phyloP scores from a whole-genome alignment of 306 rosid species.

The Rosa rugosa region DNA sequence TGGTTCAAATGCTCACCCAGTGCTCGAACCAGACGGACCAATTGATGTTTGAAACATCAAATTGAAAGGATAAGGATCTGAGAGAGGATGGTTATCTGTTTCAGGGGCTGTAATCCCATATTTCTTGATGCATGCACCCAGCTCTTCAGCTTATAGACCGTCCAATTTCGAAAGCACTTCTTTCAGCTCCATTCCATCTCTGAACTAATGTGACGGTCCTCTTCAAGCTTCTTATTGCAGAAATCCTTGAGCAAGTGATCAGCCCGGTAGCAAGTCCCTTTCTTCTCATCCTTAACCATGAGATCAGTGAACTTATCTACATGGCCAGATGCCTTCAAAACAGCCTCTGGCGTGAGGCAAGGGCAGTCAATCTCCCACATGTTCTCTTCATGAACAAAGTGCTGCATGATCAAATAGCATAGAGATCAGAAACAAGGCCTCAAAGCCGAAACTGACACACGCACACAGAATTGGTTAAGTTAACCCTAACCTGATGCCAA shows the following conservation, averaged over 20 bases:
- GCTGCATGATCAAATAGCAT: slow-evolving; percentile 39
- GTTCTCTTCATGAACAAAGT: slow-evolving; percentile 85
- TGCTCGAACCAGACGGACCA: slow-evolving; percentile 78
- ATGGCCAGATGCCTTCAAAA: slow-evolving; percentile 88
- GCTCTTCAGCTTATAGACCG: slow-evolving; percentile 64
- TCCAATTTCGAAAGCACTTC: slow-evolving; percentile 70
- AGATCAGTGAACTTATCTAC: slow-evolving; percentile 93
- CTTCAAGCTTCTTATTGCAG: slow-evolving; percentile 78
- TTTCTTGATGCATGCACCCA: slow-evolving; percentile 81
- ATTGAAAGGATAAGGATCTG: slow-evolving; percentile 94
- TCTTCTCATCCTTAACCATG: slow-evolving; percentile 89
- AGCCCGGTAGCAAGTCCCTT: slow-evolving; percentile 80
- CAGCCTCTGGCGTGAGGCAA: slow-evolving; percentile 81
- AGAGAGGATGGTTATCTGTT: slow-evolving; percentile 55
- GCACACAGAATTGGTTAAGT: background rate
- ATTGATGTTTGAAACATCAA: slow-evolving; percentile 90
- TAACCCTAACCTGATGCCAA: slow-evolving; percentile 72
- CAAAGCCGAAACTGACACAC: background rate
- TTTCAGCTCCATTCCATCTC: slow-evolving; percentile 66
- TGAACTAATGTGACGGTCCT: slow-evolving; percentile 58
- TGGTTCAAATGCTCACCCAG: slow-evolving; percentile 61
- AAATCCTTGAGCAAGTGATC: slow-evolving; percentile 89
- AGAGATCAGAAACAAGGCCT: background rate
- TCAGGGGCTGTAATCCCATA: slow-evolving; percentile 83
- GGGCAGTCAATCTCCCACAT: slow-evolving; percentile 97